Conservation (phyloP, 306 rosid genomes). For the Cicer judaicum region DNA sequence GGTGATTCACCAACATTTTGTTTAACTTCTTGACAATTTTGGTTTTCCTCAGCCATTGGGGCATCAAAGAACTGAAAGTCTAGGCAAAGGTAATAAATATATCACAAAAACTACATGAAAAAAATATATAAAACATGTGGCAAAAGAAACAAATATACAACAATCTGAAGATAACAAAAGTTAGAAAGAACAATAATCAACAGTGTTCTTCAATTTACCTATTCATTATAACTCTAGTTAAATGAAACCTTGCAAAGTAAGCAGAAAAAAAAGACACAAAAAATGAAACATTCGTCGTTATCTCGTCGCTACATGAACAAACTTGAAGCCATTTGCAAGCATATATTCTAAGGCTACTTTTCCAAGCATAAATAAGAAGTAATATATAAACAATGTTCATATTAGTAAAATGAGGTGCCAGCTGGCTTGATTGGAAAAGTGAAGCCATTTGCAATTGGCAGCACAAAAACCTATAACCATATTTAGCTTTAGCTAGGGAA, state of each 20-base stretch:
- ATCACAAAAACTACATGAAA: conserved; percentile 29
- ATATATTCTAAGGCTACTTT: conserved; percentile 24
- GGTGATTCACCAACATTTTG: conserved; percentile 79
- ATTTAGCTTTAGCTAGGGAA: not conserved
- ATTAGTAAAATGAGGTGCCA: conserved; percentile 25
- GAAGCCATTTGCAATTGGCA: conserved; percentile 24
- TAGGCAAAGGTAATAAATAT: conserved; percentile 53
- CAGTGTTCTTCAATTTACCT: conserved; percentile 31
- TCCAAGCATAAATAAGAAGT: conserved; percentile 3
- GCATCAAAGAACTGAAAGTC: conserved; percentile 79
- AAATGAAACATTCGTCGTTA: conserved; percentile 26
- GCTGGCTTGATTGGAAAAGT: conserved; percentile 15
- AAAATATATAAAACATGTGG: conserved; percentile 35
- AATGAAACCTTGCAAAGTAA: conserved; percentile 7
- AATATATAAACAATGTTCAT: conserved; percentile 3
- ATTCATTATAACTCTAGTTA: conserved; percentile 12
- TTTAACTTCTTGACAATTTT: conserved; percentile 57
- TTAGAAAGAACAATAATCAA: conserved; percentile 26
- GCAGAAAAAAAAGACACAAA: not conserved
- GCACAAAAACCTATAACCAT: conserved; percentile 26
- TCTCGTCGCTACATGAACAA: conserved; percentile 26
- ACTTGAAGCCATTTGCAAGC: conserved; percentile 15
- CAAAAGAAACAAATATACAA: conserved; percentile 26
- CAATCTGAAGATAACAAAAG: conserved; percentile 29
- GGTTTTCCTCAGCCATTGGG: conserved; percentile 70